Evolutionary conservation across 352 stramenopile species (phyloP).

Genomic region (Pythium utonaiense): DNA sequence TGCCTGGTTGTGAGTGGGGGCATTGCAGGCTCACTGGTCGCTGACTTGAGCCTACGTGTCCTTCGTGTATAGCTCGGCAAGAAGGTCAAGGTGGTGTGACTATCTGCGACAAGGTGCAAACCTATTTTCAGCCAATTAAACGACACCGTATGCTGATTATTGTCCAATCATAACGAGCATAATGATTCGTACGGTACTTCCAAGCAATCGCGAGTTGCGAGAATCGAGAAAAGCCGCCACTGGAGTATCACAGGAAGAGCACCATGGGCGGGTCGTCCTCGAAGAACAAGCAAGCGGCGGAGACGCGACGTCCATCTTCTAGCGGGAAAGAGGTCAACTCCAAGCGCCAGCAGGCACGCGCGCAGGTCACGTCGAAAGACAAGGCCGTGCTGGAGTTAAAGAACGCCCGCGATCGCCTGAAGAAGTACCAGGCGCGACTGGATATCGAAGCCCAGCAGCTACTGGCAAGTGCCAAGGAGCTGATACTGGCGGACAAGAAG

Average conservation of each 20-base stretch:
- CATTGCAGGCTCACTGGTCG: not conserved
- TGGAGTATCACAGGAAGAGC: not conserved
- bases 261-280: slow-evolving; percentile 53
- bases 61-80: not conserved
- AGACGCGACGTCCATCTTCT: not conserved
- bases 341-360: slow-evolving; percentile 32
- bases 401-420: slow-evolving; percentile 83
- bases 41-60: not conserved
- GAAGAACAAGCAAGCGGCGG: slow-evolving; percentile 42
- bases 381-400: slow-evolving; percentile 88
- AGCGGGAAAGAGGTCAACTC: slow-evolving; percentile 2
- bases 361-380: slow-evolving; percentile 84
- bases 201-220: no score
- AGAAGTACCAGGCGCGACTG: slow-evolving; percentile 80
- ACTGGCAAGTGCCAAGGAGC: slow-evolving; percentile 70
- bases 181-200: slow-evolving; percentile 2
- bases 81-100: not conserved
- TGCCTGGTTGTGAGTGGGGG: not conserved
- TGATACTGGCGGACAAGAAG: slow-evolving; percentile 64
- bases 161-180: not conserved
- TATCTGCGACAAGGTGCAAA: not conserved
- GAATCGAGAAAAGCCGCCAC: not conserved
- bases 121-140: not conserved
- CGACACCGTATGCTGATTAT: not conserved
- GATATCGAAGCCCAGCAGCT: slow-evolving; percentile 80